Percentiles rank a stretch among this genome's conserved stretches.
phyloP scores from a whole-genome alignment of 169 alveolate genomes.

The Cryptosporidium canis region DNA sequence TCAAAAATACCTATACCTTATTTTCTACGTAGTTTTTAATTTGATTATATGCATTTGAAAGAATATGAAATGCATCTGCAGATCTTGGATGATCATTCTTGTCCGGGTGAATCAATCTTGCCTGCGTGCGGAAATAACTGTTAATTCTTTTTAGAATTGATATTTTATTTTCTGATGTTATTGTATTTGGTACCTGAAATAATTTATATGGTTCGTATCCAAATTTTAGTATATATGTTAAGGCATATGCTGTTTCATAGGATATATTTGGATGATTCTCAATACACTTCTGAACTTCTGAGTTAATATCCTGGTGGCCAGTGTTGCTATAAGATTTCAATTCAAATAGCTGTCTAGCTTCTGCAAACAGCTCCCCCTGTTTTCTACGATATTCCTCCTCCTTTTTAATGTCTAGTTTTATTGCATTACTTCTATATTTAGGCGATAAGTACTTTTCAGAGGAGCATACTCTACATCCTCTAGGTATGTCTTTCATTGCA shows the following conservation, averaged over 20 bases:
- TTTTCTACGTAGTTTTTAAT: constrained; percentile 30
- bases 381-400: constrained; percentile 62
- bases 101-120: constrained; percentile 62
- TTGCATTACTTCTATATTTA: constrained; percentile 51
- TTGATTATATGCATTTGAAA: constrained; percentile 59
- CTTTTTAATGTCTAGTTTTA: constrained; percentile 29
- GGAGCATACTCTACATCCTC: constrained; percentile 62
- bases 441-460: constrained; percentile 69
- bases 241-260: constrained; percentile 42
- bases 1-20: neutral
- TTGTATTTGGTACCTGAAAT: constrained; percentile 29
- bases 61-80: constrained; percentile 66
- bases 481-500: constrained; percentile 34
- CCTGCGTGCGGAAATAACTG: constrained; percentile 45
- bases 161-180: constrained; percentile 28
- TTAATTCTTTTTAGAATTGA: constrained; percentile 21
- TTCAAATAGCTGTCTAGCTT: constrained; percentile 25
- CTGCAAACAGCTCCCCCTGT: constrained; percentile 66
- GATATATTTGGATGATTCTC: constrained; percentile 24
- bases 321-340: neutral
- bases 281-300: neutral
- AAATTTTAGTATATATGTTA: constrained; percentile 16
- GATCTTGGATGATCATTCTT: constrained; percentile 62
- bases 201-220: constrained; percentile 43
- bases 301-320: neutral